A percentile compares a stretch with the other conserved stretches of the same genome.
Evolutionary conservation across 1,139 yeast genomes (phyloP).

Genomic region (Debaryomycetaceae sp.): DNA sequence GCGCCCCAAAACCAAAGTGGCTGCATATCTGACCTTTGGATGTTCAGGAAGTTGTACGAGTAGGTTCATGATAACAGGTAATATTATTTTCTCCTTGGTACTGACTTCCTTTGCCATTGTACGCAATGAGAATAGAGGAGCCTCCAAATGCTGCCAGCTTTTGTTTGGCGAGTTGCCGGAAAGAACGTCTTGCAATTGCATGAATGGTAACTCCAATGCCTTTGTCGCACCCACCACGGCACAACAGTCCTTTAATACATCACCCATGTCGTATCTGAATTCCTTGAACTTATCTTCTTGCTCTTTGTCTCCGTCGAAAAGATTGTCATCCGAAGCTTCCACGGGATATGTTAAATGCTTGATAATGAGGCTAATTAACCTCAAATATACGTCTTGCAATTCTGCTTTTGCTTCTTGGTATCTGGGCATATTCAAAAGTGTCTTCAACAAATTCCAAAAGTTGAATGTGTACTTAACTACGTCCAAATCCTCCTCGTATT

Average conservation of each 20-base stretch:
- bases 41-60: constrained; percentile 78
- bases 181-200: constrained; percentile 43
- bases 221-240: constrained; percentile 76
- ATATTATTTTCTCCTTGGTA: constrained; percentile 56
- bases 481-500: constrained; percentile 77
- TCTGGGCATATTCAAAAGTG: constrained; percentile 60
- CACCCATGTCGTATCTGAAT: constrained; percentile 95
- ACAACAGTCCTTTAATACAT: constrained; percentile 91
- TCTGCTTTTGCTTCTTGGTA: constrained; percentile 57
- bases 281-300: constrained; percentile 91
- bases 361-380: constrained; percentile 65
- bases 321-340: constrained; percentile 31
- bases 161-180: constrained; percentile 25
- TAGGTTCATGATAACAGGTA: constrained; percentile 76
- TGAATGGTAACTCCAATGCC: constrained; percentile 64
- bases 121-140: constrained; percentile 84
- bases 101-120: constrained; percentile 94
- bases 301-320: constrained; percentile 65
- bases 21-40: constrained; percentile 84
- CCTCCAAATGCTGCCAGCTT: constrained; percentile 86
- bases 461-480: constrained; percentile 87
- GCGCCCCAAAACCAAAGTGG: constrained; percentile 87
- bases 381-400: constrained; percentile 58
- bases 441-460: constrained; percentile 86
- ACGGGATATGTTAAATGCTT: constrained; percentile 75